Base-by-base conservation (phyloP, 768 basidiomycete genomes). In the Albatrellus ellisii region DNA sequence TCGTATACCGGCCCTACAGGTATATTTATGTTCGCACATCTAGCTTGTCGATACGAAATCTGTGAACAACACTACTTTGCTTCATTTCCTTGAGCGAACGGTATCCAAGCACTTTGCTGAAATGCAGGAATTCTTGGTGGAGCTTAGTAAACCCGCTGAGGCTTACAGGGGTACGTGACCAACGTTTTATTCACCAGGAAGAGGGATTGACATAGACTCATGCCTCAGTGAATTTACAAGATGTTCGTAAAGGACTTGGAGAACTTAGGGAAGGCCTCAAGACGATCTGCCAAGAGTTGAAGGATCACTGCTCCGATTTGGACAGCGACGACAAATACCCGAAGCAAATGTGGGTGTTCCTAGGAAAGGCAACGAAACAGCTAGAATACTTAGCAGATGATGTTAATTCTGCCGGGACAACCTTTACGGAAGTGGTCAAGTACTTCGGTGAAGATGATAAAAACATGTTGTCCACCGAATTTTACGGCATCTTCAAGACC, bases 1-100 rank as follows among this genome's bases (percentile, higher is more conserved):
- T 28, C 26, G 21, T 25, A 26, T 24, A 24, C 8, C 31, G 26
- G 36, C 28, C 10, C 46, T 32, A 39, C 36, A 14, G 29, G 6
- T 15, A 7, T 20, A 14, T 6, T 36, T n/a, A 11, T 41, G 39
- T 45, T 21, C 28, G 4, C 49, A n/a, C n/a, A n/a, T n/a, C n/a
- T n/a, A 94, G 90, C 70, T 99, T 41, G 94, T 95, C 28, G 95
- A 99, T 56, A 99, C 94, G 4, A 99, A 99, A 62, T 94, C 91
- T 4, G 75, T 87, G 32, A 83, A 90, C 55, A 94, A 92, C 45
- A 89, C 86, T 10, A 99, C 92, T 0, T 68, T 98, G 27, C 69
- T 99, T 1, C 92, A 98, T 60, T 98, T 97, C 68, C 60, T 97
- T 36, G 92, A 95, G 56, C 69, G 82, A 42, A 92, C 87, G 0